Evolutionary conservation across 371 early-diverging fungal species (phyloP).

Genomic region (Apophysomyces trapeziformis): DNA sequence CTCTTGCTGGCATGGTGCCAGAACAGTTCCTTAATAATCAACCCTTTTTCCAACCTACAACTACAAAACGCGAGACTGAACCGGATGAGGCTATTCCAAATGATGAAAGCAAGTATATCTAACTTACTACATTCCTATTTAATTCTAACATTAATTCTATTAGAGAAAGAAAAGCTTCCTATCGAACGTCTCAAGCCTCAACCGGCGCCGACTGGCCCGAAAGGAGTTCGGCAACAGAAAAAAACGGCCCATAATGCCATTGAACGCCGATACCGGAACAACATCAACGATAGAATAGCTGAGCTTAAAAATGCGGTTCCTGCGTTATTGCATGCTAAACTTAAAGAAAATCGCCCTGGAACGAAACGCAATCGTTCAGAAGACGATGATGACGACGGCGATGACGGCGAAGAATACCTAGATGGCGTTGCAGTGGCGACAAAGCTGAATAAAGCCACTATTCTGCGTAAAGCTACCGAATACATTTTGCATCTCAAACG

Average conservation of each 20-base stretch:
- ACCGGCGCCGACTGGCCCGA: conserved; percentile 20
- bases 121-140: not conserved
- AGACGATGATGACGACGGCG: conserved; percentile 56
- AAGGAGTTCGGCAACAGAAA: conserved; percentile 51
- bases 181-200: conserved; percentile 43
- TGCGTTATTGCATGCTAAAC: conserved; percentile 70
- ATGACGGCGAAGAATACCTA: conserved; percentile 65
- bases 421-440: conserved; percentile 74
- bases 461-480: conserved; percentile 86
- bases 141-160: conserved; percentile 8
- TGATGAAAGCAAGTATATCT: conserved; percentile 8
- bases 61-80: not conserved
- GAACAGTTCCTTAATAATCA: conserved; percentile 1
- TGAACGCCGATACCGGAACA: conserved; percentile 91
- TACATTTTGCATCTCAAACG: conserved; percentile 81
- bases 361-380: conserved; percentile 40
- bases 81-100: not conserved
- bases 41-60: conserved; percentile 11
- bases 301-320: conserved; percentile 88
- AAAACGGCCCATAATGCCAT: conserved; percentile 94
- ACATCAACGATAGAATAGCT: conserved; percentile 91
- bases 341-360: conserved; percentile 43
- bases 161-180: conserved; percentile 38
- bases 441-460: conserved; percentile 90
- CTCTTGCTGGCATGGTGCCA: conserved; percentile 20